Percentiles rank a stretch among this genome's conserved stretches.
These are phyloP conservation scores for Cladosporium sp. DNA, from an alignment of 2,329 filamentous ascomycete genomes.

Conservation along the genomic window DNA sequence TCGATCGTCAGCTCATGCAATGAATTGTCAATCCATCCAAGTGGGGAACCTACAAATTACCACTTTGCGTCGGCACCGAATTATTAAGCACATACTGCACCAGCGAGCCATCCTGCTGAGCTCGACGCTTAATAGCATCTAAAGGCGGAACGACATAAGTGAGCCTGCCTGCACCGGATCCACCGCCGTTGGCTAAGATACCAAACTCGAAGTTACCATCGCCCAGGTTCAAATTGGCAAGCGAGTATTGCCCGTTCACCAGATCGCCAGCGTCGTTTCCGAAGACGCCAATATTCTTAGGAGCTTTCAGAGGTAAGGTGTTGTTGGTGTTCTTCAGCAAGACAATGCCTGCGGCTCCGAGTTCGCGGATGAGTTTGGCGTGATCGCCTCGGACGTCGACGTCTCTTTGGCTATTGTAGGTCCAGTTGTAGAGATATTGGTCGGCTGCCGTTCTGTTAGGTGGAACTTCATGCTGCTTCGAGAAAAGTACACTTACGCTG, in stretches of 20 bases:
- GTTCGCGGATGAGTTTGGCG: conserved; percentile 33
- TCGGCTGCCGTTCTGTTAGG: background rate
- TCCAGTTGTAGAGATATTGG: conserved; percentile 29
- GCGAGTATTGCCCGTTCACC: conserved; percentile 46
- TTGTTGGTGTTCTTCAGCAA: conserved; percentile 47
- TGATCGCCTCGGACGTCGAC: conserved; percentile 37
- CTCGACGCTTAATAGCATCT: conserved; percentile 36
- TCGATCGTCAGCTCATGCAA: background rate
- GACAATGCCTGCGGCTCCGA: conserved; percentile 38
- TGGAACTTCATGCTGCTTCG: too few species aligned
- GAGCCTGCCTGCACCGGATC: conserved; percentile 38
- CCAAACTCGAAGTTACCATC: conserved; percentile 34
- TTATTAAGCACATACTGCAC: conserved; percentile 46
- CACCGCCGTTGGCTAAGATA: conserved; percentile 41
- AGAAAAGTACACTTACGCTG: background rate
- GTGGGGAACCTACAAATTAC: conserved; percentile 24
- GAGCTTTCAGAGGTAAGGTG: conserved; percentile 48
- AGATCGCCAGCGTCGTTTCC: conserved; percentile 38
- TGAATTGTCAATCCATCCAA: too few species aligned
- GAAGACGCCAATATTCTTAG: conserved; percentile 35
- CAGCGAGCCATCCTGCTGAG: conserved; percentile 29
- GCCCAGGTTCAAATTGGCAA: conserved; percentile 13
- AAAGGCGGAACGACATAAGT: conserved; percentile 37
- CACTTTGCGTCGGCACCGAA: conserved; percentile 27
- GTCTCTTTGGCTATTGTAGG: conserved; percentile 24